Evolutionary conservation across 495 filamentous ascomycete genomes (phyloP), one percentile per base, ranked within the genome.

Genomic region (Paragyromitra xinjiangensis): DNA sequence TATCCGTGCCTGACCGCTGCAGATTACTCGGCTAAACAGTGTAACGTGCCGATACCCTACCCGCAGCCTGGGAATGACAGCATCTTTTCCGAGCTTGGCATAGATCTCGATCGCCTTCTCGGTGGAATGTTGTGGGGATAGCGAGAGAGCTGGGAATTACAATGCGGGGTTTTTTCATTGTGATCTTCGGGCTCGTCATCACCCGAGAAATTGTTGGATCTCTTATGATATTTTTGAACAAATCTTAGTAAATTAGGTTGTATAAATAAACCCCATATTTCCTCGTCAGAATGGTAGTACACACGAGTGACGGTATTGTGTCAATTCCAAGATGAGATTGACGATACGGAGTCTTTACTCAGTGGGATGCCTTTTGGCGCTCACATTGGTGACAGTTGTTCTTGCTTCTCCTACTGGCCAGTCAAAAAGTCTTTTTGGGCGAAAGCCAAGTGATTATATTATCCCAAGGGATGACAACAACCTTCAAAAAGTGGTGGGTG

Each of bases 381-480:
- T 78, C 53, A 68, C 70, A 26, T 48, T 74, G 44, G 75, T 55
- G 34, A 74, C 75, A 40, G 42, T 24, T 8, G 75, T 78, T 59
- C 29, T 74, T 78, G 75, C 75, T 24, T 78, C 75, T 53, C 75
- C 75, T 7, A 74, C 75, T 55, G 45, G 69, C 29, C 61, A 78
- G 34, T 12, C 62, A 48, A 75, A 62, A 22, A 37, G 70, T 45
- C 42, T 78, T 14, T 73, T 74, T 67, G 69, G 61, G 8, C 71
- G 73, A 39, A 78, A 78, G 29, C 75, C 75, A 6, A 29, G 45
- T 44, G 70, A 78, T 64, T 74, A 73, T 65, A 73, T 78, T 2
- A 66, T 74, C n/a, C 62, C 62, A 51, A 78, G 75, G 37, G 70
- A 78, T 67, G 75, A 78, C 45, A 74, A 78, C 40, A 64, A 58